These are phyloP conservation scores for Leersia perrieri DNA, from an alignment of 176 grass and related monocot species.

Conservation along the genomic window DNA sequence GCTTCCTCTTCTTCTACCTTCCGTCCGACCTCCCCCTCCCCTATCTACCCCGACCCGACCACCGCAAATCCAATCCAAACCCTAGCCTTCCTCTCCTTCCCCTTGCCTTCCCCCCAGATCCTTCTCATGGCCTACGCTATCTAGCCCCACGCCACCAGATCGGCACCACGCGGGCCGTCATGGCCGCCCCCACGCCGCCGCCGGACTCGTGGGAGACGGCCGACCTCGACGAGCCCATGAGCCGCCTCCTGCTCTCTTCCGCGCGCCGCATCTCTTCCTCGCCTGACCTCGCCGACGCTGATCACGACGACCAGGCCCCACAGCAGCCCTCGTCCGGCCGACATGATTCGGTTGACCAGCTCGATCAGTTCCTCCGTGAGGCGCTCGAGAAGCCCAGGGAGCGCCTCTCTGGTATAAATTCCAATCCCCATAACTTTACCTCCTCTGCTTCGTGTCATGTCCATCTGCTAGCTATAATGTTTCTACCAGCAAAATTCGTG, in stretches of 20 bases:
- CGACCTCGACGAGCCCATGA: constrained; percentile 75
- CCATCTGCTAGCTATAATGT: too few species aligned
- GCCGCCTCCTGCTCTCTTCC: constrained; percentile 61
- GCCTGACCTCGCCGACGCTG: constrained; percentile 36
- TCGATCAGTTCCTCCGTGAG: constrained; percentile 90
- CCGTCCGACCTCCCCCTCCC: not conserved
- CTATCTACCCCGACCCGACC: not conserved
- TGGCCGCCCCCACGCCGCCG: constrained; percentile 30
- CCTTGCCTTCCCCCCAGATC: not conserved
- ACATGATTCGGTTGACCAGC: constrained; percentile 49
- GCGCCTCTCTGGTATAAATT: constrained; percentile 60
- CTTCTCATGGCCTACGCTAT: not conserved
- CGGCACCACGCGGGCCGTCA: constrained; percentile 5
- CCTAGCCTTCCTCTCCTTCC: constrained; percentile 1
- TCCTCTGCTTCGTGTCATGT: not conserved
- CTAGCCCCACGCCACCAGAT: not conserved
- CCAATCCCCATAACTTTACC: not conserved
- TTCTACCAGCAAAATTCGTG: not conserved
- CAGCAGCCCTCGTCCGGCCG: not conserved
- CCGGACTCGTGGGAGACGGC: constrained; percentile 95
- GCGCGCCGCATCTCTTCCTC: constrained; percentile 38
- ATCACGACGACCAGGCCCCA: not conserved
- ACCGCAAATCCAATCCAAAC: constrained; percentile 4
- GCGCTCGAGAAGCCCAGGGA: constrained; percentile 97
- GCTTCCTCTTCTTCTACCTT: not conserved